Evolutionary conservation across 2,329 filamentous ascomycete genomes (phyloP), one percentile per base, ranked within the genome.

Genomic region (Aureobasidium sp.): DNA sequence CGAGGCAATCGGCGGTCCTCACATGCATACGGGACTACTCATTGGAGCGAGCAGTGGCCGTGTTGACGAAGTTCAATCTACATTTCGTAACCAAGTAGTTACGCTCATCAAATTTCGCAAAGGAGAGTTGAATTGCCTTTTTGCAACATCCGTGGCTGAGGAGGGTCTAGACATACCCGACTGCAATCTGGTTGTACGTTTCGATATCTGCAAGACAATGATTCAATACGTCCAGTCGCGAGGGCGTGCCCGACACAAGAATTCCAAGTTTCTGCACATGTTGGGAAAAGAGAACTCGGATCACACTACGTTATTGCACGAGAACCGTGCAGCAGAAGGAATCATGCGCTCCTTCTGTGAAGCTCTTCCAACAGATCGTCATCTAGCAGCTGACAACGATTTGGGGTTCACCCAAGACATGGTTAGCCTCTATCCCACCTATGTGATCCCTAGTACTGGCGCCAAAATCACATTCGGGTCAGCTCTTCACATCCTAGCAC

Each of bases 201-300:
- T 96, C 62, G 89, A 97, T 64, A 78, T 95, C 2, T 95, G 90
- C 68, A 77, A 79, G 10, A 96, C 91, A 0, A 83, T 95, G 68
- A 97, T 97, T 49, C 88, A 95, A 63, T 97, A 96, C 64, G 84
- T 97, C 17, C 93, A 98, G 67, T 96, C 90, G 12, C 81, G 89
- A 57, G 93, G 93, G 0, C 81, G 93, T 51, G 93, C 93, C 11
- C 80, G 93, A 34, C 86, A 89, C 62, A 68, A 71, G 0, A 78
- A 85, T 52, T 97, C 93, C 0, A 83, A 79, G 58, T 96, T 91
- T 66, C 79, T 90, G 29, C 88, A 87, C 62, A 90, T 98, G 86
- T 66, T 88, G 2, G 90, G 97, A 64, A 64, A 69, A 1, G 79
- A 77, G 6, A 95, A 95, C 61, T 58, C 66, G 11, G 71, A 72